Conservation (phyloP, 2,329 filamentous ascomycete genomes). For the Penicillium olsonii region DNA sequence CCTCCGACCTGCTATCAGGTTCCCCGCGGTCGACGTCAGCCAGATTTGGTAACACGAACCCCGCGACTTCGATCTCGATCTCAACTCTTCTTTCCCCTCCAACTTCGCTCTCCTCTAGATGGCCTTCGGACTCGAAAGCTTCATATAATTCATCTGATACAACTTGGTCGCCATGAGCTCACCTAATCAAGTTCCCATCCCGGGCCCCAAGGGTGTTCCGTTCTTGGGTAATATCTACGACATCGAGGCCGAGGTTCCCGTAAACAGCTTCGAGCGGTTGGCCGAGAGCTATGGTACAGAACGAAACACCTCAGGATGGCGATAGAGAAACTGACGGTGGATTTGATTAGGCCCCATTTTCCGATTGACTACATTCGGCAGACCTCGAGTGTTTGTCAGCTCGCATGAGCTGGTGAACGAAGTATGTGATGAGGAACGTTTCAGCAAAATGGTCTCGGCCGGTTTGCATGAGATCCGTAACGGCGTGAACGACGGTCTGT, state of each 20-base stretch:
- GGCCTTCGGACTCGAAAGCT: background rate
- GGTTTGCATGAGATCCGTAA: conserved; percentile 59
- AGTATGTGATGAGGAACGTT: conserved; percentile 66
- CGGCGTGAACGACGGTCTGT: conserved; percentile 65
- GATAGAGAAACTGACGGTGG: background rate
- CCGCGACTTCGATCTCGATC: background rate
- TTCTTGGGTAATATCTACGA: conserved; percentile 67
- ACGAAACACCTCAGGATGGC: background rate
- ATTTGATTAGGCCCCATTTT: conserved; percentile 57
- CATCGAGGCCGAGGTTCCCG: conserved; percentile 60
- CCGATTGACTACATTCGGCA: conserved; percentile 53
- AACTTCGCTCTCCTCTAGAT: no score
- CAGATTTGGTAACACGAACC: background rate
- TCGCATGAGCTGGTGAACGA: conserved; percentile 62
- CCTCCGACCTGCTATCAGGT: background rate
- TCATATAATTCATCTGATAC: background rate
- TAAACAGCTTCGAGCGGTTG: conserved; percentile 57
- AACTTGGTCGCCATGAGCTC: conserved; percentile 15
- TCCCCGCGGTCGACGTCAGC: background rate
- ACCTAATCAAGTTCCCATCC: conserved; percentile 52
- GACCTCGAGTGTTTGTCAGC: conserved; percentile 51
- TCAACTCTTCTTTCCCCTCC: background rate
- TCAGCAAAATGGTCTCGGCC: conserved; percentile 58
- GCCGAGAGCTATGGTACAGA: conserved; percentile 65
- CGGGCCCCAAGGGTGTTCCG: conserved; percentile 64